Base-by-base conservation (phyloP, 2,329 filamentous ascomycete species). In the Colletotrichum cereale region DNA sequence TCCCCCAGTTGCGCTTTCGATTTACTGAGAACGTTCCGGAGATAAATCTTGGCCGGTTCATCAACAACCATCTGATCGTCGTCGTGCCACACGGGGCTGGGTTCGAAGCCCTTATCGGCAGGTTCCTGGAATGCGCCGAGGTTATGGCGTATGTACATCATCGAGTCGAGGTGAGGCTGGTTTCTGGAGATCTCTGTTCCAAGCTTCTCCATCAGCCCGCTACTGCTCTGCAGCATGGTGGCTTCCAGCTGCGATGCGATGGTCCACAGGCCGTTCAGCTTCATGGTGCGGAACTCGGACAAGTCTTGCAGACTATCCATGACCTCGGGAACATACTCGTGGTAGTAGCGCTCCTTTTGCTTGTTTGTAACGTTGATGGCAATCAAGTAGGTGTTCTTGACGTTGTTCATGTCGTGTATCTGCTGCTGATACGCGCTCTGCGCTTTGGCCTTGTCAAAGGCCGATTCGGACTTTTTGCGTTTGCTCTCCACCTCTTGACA, bases 111-210 rank as follows among this genome's bases (percentile, higher is more conserved):
- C 81, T 96, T 93, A 82, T 98, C 92, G 0, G 88, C 78, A 0
- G 96, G 96, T 78, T 98, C 96, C 77, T 94, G 91, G 87, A 93
- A 97, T 62, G 88, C 84, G 31, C 89, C 89, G 76, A 93, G 90
- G 78, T 99, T 99, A 84, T 99, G 96, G 73, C 93, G 91, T 68
- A 97, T 91, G 81, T 98, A 99, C 96, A 99, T 99, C 87, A 97
- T 94, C 26, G 95, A 97, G 82, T 99, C 97, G 50, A 99, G 88
- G 56, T 92, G 88, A 12, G 96, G 96, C 73, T 93, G 88, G 79
- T 99, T 99, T 69, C 96, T 90, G 16, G 92, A 89, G 61, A 99
- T 96, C 79, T 98, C 96, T 68, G 89, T 87, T 6, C 90, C 86
- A 14, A 98, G 87, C 75, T 92, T 91, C 38, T 92, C 87, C 75